Percentiles rank a stretch among this genome's conserved stretches.
Conservation (phyloP, 148 eudicot genomes). For the Suaeda aralocaspica region DNA sequence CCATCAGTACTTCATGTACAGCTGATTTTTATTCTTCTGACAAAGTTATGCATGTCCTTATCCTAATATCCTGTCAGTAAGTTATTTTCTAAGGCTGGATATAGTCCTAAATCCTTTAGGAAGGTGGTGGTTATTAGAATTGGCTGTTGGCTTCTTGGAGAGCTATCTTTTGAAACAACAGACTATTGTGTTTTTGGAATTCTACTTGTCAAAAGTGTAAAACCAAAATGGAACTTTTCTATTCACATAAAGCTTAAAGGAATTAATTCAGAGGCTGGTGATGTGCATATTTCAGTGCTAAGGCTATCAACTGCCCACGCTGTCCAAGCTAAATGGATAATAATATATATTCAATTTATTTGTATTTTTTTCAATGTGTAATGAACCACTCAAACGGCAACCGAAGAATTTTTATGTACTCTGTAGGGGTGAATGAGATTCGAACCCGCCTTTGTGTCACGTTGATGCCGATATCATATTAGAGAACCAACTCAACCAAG, state of each 20-base stretch:
- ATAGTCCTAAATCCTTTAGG: background rate
- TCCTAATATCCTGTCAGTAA: slow-evolving; percentile 3
- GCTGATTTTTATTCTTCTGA: slow-evolving; percentile 6
- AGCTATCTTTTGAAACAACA: slow-evolving; percentile 6
- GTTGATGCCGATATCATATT: no score
- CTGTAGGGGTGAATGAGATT: no score
- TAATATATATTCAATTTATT: background rate
- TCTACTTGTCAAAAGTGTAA: slow-evolving; percentile 3
- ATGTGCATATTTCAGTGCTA: background rate
- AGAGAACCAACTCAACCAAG: no score
- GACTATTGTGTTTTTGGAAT: background rate
- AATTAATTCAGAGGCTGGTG: slow-evolving; percentile 10
- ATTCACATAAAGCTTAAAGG: slow-evolving; percentile 11
- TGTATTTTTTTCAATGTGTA: no score
- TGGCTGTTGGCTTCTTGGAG: slow-evolving; percentile 18
- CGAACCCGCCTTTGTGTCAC: no score
- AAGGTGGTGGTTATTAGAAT: background rate
- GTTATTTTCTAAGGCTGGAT: no score
- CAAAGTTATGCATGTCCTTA: background rate
- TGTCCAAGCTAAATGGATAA: background rate
- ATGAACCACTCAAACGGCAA: background rate
- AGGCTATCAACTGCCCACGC: background rate
- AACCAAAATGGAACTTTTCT: slow-evolving; percentile 2
- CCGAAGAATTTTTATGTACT: no score
- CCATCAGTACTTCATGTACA: slow-evolving; percentile 15